Base-by-base conservation (phyloP, 108 stramenopile genomes). In the Nitzschia sp. region DNA sequence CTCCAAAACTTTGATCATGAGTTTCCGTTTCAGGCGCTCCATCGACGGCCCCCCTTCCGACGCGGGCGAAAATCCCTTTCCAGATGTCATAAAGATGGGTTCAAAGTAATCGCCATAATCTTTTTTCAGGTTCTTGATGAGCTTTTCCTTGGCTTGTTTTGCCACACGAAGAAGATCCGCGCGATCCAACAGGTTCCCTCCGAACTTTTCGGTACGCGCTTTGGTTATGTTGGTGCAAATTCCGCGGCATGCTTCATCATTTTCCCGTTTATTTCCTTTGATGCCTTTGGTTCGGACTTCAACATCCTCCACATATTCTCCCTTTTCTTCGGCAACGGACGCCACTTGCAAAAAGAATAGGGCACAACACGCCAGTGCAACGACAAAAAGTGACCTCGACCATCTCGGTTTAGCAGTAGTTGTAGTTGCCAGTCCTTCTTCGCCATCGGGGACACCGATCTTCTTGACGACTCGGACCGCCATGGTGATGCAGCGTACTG, bases 91-190 rank as follows among this genome's bases (percentile, higher is more conserved):
- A 55, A 79, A 79, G 3, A 79, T 73, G 11, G 16, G 19, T 27
- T 79, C 63, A 48, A 70, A 79, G 33, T 68, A 60, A 44, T 73
- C 68, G 17, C 78, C 78, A 60, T 79, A 79, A 46, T 73, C 72
- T 2, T 23, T 53, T n/a, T 28, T 35, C 27, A 79, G 38, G 9
- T 52, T 64, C 9, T 67, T 45, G 19, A 68, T 16, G 17, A 73
- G 36, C 41, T 58, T 57, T 11, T 69, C 61, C 50, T 62, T 62
- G 13, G 56, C 77, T 21, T 45, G 1, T 46, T 53, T 4, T 0
- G 67, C 71, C 17, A 47, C n/a, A 26, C 64, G 17, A 23, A 72
- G 28, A n/a, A 67, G 50, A 32, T 52, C 47, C 13, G 30, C 6
- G 1, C 45, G 44, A 38, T 78, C 54, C 29, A 60, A 4, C 26